Percentiles rank a stretch among this genome's conserved stretches.
Conservation (phyloP, 768 basidiomycete genomes). For the Hydnum rufescens region DNA sequence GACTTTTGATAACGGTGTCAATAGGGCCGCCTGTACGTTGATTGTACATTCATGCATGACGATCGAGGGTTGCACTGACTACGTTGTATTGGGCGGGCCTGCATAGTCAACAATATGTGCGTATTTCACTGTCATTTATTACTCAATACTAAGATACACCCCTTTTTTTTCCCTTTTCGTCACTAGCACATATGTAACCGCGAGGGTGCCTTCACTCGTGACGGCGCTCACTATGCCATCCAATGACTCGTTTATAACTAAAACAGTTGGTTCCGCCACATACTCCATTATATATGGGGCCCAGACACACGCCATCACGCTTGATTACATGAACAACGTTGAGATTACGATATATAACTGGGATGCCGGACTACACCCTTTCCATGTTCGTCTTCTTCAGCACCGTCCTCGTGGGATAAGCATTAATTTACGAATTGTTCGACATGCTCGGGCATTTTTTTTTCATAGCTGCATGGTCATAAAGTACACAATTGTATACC, state of each 20-base stretch:
- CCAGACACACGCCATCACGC: slow-evolving; percentile 38
- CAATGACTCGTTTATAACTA: slow-evolving; percentile 14
- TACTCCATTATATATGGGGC: slow-evolving; percentile 58
- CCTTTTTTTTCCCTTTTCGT: not conserved
- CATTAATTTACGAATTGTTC: no score
- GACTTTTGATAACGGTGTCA: slow-evolving; percentile 72
- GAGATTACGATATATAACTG: slow-evolving; percentile 23
- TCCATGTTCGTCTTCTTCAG: slow-evolving; percentile 27
- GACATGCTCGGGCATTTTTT: no score
- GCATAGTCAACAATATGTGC: slow-evolving; percentile 9
- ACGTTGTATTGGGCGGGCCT: not conserved
- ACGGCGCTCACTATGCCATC: slow-evolving; percentile 54
- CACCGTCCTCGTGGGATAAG: slow-evolving; percentile 4
- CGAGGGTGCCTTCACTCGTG: slow-evolving; percentile 53
- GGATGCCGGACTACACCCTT: slow-evolving; percentile 53
- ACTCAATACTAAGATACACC: not conserved
- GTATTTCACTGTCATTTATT: not conserved
- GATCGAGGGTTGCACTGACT: not conserved
- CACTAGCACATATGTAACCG: slow-evolving; percentile 18
- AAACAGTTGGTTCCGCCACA: slow-evolving; percentile 30
- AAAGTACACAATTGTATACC: no score
- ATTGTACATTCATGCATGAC: slow-evolving; percentile 41
- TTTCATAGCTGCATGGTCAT: slow-evolving; percentile 84
- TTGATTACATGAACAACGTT: slow-evolving; percentile 43
- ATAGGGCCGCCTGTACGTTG: slow-evolving; percentile 57